phyloP scores from a whole-genome alignment of 2,329 filamentous ascomycete genomes.

The Pseudocercospora eumusae region DNA sequence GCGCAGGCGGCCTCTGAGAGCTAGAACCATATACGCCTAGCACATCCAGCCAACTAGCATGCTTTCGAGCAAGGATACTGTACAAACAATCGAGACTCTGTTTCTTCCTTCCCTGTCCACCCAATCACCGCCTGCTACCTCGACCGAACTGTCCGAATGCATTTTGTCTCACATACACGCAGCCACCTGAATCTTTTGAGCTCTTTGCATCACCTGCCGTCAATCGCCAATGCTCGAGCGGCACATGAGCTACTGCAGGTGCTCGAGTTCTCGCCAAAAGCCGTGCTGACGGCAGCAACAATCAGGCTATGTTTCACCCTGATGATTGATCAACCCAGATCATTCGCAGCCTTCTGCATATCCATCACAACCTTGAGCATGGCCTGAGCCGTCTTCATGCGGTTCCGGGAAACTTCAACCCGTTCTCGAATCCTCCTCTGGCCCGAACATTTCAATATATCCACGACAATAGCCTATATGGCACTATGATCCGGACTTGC shows the following conservation, averaged over 20 bases:
- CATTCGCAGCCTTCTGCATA: no score
- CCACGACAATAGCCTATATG: slow-evolving; percentile 32
- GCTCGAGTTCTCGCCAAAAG: background rate
- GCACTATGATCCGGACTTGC: slow-evolving; percentile 30
- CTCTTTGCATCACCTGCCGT: slow-evolving; percentile 1
- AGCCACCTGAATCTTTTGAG: background rate
- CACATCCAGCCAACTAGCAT: background rate
- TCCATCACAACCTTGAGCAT: no score
- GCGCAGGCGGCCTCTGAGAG: background rate
- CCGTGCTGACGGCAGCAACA: background rate
- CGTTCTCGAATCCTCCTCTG: background rate
- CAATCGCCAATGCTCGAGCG: background rate
- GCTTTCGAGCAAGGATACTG: background rate
- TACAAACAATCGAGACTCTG: background rate
- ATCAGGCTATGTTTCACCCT: slow-evolving; percentile 1
- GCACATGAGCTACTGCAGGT: slow-evolving; percentile 9
- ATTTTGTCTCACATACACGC: no score
- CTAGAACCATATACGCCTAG: background rate
- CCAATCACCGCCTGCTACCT: background rate
- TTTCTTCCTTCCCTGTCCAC: background rate
- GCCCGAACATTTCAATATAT: slow-evolving; percentile 26
- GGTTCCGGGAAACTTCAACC: background rate
- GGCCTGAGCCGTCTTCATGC: no score
- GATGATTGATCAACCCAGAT: no score
- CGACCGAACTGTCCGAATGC: background rate